These are phyloP conservation scores for Musa beccarii DNA, from an alignment of 176 grass and related monocot genomes.

Conservation along the genomic window DNA sequence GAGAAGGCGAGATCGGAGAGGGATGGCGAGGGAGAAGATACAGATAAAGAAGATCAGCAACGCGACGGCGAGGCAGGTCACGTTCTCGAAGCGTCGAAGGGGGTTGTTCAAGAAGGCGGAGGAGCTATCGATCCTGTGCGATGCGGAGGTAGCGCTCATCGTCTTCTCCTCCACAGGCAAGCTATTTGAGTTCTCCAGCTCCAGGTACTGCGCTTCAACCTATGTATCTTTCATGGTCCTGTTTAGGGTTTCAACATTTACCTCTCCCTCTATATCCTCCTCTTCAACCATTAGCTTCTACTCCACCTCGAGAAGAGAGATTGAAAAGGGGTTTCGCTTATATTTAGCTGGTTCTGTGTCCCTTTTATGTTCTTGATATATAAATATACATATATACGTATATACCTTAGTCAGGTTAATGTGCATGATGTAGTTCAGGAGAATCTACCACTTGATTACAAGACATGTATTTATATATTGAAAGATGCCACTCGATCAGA, in stretches of 20 bases:
- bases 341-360: too few species aligned
- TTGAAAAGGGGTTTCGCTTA: too few species aligned
- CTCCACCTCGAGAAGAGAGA: too few species aligned
- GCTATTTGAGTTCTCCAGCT: constrained; percentile 46
- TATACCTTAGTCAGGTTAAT: not conserved
- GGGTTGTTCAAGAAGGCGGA: constrained; percentile 78
- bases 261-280: too few species aligned
- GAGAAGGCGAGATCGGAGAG: not conserved
- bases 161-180: constrained; percentile 76
- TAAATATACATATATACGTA: not conserved
- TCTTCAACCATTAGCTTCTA: too few species aligned
- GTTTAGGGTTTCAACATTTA: not conserved
- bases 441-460: too few species aligned
- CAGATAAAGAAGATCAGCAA: constrained; percentile 67
- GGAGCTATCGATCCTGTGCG: constrained; percentile 80
- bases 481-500: too few species aligned
- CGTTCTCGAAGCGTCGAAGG: constrained; percentile 73
- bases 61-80: constrained; percentile 61
- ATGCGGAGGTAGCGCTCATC: constrained; percentile 67
- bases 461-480: too few species aligned
- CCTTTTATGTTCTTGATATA: not conserved
- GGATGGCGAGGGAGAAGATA: constrained; percentile 58
- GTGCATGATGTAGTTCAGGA: not conserved
- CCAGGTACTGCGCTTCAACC: constrained; percentile 32
- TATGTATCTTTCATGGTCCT: too few species aligned